These are phyloP conservation scores for Trichosanthes cucumerina DNA, from an alignment of 306 rosid genomes.

Conservation along the genomic window DNA sequence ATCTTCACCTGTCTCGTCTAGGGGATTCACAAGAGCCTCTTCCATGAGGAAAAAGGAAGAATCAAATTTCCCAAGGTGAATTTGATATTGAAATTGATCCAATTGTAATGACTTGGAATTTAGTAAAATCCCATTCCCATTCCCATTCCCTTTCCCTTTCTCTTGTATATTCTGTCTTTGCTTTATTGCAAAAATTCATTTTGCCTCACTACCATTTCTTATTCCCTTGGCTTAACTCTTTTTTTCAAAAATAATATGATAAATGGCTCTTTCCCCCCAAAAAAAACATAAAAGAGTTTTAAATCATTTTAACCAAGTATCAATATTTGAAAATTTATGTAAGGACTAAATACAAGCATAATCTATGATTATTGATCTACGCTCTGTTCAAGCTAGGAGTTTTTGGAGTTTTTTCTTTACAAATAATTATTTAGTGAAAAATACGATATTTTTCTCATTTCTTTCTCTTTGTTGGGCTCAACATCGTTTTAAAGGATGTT, in stretches of 20 bases:
- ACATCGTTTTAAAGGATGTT: too few relatives aligned
- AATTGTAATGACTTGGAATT: not conserved
- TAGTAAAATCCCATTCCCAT: not conserved
- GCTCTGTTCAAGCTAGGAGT: too few relatives aligned
- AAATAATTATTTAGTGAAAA: too few relatives aligned
- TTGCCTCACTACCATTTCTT: not conserved
- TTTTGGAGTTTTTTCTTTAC: too few relatives aligned
- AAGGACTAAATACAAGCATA: too few relatives aligned
- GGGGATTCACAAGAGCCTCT: slow-evolving; percentile 91
- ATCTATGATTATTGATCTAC: too few relatives aligned
- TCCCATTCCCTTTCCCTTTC: not conserved
- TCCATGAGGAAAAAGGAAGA: slow-evolving; percentile 25
- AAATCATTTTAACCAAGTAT: too few relatives aligned
- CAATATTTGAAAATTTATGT: too few relatives aligned
- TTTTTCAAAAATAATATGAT: not conserved
- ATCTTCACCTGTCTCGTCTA: slow-evolving; percentile 81
- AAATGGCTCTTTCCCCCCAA: too few relatives aligned
- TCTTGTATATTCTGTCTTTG: slow-evolving; percentile 4
- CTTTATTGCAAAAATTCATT: not conserved
- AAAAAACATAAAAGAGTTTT: too few relatives aligned
- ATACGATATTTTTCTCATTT: too few relatives aligned
- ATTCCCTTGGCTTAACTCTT: not conserved
- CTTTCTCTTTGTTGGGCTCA: too few relatives aligned
- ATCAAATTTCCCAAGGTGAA: not conserved
- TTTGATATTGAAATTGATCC: not conserved